Conservation (phyloP, 1,139 yeast genomes). For the Candida gigantensis region DNA sequence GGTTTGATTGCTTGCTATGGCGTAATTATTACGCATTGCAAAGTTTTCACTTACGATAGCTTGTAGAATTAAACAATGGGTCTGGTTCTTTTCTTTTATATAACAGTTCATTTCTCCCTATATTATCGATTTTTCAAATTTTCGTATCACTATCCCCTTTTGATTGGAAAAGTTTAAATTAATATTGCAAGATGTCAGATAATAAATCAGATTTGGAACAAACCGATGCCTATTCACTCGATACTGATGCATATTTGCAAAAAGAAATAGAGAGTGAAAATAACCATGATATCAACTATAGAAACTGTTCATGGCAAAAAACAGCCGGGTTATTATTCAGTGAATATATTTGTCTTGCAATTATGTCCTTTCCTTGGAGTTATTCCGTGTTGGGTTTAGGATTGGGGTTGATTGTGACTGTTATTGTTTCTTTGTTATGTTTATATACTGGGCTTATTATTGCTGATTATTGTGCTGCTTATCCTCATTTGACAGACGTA, state of each 20-base stretch:
- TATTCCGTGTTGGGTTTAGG: conserved; percentile 59
- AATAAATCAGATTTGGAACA: not conserved
- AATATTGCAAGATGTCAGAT: not conserved
- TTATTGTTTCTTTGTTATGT: conserved; percentile 50
- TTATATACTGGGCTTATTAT: conserved; percentile 56
- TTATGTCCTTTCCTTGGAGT: conserved; percentile 67
- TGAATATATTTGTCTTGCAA: conserved; percentile 63
- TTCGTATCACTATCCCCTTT: not conserved
- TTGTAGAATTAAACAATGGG: too few relatives aligned
- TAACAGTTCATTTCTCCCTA: too few relatives aligned
- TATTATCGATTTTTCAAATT: too few relatives aligned
- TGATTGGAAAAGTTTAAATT: not conserved
- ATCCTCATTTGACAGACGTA: conserved; percentile 52
- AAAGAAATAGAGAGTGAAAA: conserved; percentile 13
- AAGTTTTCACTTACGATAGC: too few relatives aligned
- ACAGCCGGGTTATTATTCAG: conserved; percentile 60
- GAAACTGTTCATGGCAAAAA: conserved; percentile 57
- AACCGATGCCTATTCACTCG: conserved; percentile 6
- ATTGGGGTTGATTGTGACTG: conserved; percentile 58
- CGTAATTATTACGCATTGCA: too few relatives aligned
- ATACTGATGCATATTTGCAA: conserved; percentile 13
- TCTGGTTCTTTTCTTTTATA: too few relatives aligned
- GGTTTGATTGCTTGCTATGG: too few relatives aligned
- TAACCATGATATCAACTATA: conserved; percentile 39
- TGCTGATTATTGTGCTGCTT: conserved; percentile 54